phyloP scores from a whole-genome alignment of 2,329 filamentous ascomycete genomes.

The Sclerotiophoma versabilis region DNA sequence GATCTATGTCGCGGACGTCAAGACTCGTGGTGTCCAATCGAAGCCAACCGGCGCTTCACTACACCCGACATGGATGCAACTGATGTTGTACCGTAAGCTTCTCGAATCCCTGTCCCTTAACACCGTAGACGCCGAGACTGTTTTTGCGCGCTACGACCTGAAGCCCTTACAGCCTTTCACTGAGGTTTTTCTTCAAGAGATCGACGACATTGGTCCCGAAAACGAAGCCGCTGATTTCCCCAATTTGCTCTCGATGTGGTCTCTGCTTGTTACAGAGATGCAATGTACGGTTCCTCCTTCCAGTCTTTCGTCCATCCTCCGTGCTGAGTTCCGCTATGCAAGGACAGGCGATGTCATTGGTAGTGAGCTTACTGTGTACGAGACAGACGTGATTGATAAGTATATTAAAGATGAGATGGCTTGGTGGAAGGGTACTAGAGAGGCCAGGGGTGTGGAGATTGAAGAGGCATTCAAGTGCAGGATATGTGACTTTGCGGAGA shows the following conservation, averaged over 20 bases:
- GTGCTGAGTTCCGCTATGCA: constrained; percentile 62
- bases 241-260: constrained; percentile 66
- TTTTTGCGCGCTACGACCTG: constrained; percentile 77
- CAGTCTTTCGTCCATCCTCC: constrained; percentile 58
- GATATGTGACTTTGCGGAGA: constrained; percentile 80
- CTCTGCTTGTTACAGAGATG: constrained; percentile 68
- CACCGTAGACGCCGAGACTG: constrained; percentile 69
- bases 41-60: constrained; percentile 71
- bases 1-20: constrained; percentile 86
- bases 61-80: constrained; percentile 80
- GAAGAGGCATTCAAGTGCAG: constrained; percentile 90
- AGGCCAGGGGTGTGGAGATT: constrained; percentile 76
- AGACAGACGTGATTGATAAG: constrained; percentile 65
- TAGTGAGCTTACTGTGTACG: constrained; percentile 69
- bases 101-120: constrained; percentile 78
- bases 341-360: constrained; percentile 62
- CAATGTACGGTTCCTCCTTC: constrained; percentile 60
- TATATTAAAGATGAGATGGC: constrained; percentile 75
- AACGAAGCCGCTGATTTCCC: constrained; percentile 65
- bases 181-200: constrained; percentile 78
- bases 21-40: constrained; percentile 74
- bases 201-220: constrained; percentile 64
- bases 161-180: constrained; percentile 73
- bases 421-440: constrained; percentile 86
- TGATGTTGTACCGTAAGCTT: constrained; percentile 88